These are phyloP conservation scores for Lactifluus piperatus DNA, from an alignment of 768 basidiomycete species.

Conservation along the genomic window DNA sequence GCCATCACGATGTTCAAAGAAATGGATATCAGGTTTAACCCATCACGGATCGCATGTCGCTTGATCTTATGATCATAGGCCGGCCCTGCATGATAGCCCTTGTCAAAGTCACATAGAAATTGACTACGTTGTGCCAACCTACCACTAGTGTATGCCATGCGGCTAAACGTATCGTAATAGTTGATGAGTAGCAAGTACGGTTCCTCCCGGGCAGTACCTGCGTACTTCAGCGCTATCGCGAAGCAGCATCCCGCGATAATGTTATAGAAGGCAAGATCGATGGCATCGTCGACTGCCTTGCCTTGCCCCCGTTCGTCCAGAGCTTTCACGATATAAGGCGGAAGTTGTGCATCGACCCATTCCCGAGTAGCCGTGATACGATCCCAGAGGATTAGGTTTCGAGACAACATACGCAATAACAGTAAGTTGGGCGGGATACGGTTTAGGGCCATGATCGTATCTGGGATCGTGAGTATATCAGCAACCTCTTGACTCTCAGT, in stretches of 20 bases:
- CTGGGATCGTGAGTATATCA: constrained; percentile 75
- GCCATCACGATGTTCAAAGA: constrained; percentile 93
- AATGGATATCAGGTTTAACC: constrained; percentile 79
- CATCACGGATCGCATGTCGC: constrained; percentile 78
- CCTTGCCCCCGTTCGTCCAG: constrained; percentile 44
- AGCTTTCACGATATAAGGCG: constrained; percentile 50
- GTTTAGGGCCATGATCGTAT: constrained; percentile 70
- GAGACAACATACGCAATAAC: constrained; percentile 68
- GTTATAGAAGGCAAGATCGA: constrained; percentile 87
- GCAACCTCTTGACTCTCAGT: constrained; percentile 82
- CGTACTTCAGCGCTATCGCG: constrained; percentile 84
- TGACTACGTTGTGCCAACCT: constrained; percentile 23
- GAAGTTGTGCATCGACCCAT: constrained; percentile 70
- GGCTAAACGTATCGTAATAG: constrained; percentile 73
- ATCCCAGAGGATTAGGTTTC: constrained; percentile 83
- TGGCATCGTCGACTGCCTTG: constrained; percentile 52
- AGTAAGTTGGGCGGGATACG: constrained; percentile 84
- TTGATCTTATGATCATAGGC: constrained; percentile 86
- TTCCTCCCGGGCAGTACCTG: constrained; percentile 86
- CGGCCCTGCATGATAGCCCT: constrained; percentile 38
- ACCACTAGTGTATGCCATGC: constrained; percentile 63
- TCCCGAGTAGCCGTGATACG: constrained; percentile 57
- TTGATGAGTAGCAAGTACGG: constrained; percentile 78
- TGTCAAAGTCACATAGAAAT: constrained; percentile 8
- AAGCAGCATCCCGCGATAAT: constrained; percentile 90